Base-by-base conservation (phyloP, 1,284 basidiomycete genomes). In the Kwoniella shivajii region DNA sequence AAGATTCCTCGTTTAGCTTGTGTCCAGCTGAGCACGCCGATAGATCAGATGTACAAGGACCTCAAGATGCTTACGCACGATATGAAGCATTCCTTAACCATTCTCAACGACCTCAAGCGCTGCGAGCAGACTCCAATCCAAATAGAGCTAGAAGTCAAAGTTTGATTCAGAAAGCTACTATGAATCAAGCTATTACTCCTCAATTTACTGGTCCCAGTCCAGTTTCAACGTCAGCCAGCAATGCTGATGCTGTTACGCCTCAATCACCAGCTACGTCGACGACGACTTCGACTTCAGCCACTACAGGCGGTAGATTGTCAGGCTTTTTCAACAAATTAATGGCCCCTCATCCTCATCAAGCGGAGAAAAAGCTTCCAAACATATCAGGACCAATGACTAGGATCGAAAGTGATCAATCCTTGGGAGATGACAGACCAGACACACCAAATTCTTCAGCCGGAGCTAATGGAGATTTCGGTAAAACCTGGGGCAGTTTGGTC, bases 401-500 rank as follows among this genome's bases (percentile, higher is more conserved):
- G 13, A 42, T 59, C 24, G 64, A 66, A 27, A 27, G 51, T 49
- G 41, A 45, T 22, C 18, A 9, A 4, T 20, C 22, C 39, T 42
- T 26, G 9, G 38, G 18, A 11, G 43, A 20, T 33, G 31, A 43
- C 30, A 38, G 51, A 45, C 51, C 51, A 1, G 51, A 53, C 13
- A 45, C 51, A 16, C 51, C 52, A 14, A 44, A 6, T 36, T 29
- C 27, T 20, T 30, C n/a, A 20, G 29, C 45, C 1, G 13, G 41
- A 18, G 39, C 36, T 3, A 33, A 18, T 13, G 41, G 54, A 4
- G 66, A 56, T 3, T 66, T 73, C 37, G 74, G 73, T 3, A 71
- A 91, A 84, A 92, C 91, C 0, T 97, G 94, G 94, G 86, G 89
- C 3, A 92, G 89, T 72, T 79, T 97, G 48, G 88, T 97, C 0